Evolutionary conservation across 352 stramenopile genomes (phyloP), one percentile per base, ranked within the genome.

Genomic region (Globisporangium heterothallicum): DNA sequence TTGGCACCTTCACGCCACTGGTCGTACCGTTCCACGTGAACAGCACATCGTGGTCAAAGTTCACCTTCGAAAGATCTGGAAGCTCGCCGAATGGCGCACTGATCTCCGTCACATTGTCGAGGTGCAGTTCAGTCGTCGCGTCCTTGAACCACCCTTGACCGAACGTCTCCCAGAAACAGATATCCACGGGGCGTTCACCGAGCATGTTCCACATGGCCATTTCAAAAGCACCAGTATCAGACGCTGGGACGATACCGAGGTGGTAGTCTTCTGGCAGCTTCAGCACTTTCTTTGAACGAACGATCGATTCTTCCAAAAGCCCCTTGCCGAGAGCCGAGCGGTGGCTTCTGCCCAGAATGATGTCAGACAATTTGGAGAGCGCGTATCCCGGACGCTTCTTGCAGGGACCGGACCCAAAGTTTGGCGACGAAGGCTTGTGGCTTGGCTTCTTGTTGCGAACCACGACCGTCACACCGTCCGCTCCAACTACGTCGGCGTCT

Each of bases 121-220:
- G 73, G 42, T 94, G 84, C 13, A 99, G 82, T 66, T 99, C 94
- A 26, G 70, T 96, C 4, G 92, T 91, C 25, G 87, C 93, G 70
- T 99, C 97, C 25, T 84, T 87, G 63, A 97, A 97, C 97, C 96
- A 99, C 58, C 95, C 91, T 82, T 96, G 75, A 18, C 97, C 96
- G 62, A 99, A 99, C 21, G 88, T 96, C 70, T 99, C 95, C 95
- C 95, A 98, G 77, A 98, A 95, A 67, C 84, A 97, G 24, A 96
- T 72, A 63, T 97, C 90, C 42, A 98, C 89, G 6, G 93, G 96
- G 0, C 87, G 74, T 27, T 76, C 72, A 29, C 97, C 97, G 19
- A 99, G 82, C 77, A 99, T 96, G 62, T 86, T 98, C 97, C 97
- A 99, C 97, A 99, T 99, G 42, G 96, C 97, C 97, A 99, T 99